Base-by-base conservation (phyloP, 495 filamentous ascomycete species). In the Penicillium nucicola region DNA sequence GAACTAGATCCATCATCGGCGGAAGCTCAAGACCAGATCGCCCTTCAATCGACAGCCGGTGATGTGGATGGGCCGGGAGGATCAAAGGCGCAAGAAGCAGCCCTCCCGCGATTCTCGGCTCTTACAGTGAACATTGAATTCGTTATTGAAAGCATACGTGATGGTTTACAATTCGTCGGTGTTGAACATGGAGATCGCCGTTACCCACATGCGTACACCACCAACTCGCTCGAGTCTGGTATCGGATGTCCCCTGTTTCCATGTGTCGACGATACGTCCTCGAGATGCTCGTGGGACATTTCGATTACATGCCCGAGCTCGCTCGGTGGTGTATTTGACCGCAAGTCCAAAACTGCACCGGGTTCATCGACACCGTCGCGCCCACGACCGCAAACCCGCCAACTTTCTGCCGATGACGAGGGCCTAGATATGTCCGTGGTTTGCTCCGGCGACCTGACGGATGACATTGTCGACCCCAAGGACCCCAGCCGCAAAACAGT, bases 121-220 rank as follows among this genome's bases (percentile, higher is more conserved):
- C 52, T 90, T 18, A 76, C 62, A 14, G 62, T 89, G 15, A 65
- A 69, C 34, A 87, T 97, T 50, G 85, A 92, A 45, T 99, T 93
- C 59, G 68, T 73, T 12, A 78, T 89, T 6, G 83, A 84, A 46
- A 77, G 79, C 34, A 81, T 90, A 50, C 77, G 87, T 25, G 93
- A 97, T 67, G 93, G 91, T 15, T 65, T 97, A 42, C 89, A 95
- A 31, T 97, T 96, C 68, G 88, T 93, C 19, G 95, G 93, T 2
- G 76, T 89, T 25, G 84, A 87, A 40, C 82, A 84, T 39, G 83
- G 82, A 13, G 92, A 97, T 60, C 62, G 69, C 40, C 79, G 91
- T 52, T 97, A 92, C 61, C 92, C 93, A 1, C 90, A 97, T 65
- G 86, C 87, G 1, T 99, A 92, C 64, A 92, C 95, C 0, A 89